Base-by-base conservation (phyloP, 345 rosid genomes). In the Fremontodendron californicum region DNA sequence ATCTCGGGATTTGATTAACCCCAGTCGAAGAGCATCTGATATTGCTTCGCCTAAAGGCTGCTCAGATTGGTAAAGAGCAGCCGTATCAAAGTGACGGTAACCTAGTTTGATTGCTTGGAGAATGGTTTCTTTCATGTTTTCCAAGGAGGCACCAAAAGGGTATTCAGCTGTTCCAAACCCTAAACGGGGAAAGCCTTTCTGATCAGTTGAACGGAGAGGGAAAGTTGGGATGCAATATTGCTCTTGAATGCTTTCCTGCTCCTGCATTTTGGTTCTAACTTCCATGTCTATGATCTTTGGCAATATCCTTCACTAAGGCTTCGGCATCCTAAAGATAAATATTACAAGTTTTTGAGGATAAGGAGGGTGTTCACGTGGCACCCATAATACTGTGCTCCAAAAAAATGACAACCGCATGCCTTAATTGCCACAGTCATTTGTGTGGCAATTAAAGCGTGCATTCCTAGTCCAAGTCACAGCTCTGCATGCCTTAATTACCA, bases 21-120 rank as follows among this genome's bases (percentile, higher is more conserved):
- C 88, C 1, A 77, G 55, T 25, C 27, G 29, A n/a, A 86, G 46
- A 16, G 89, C 88, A 64, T 86, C 84, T 1, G 85, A 77, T 9
- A 86, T 42, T 6, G 84, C 88, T 55, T 82, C 80, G 1, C 88
- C 84, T 0, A 88, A 76, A 29, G 82, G 67, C 67, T 73, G 55
- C 84, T 85, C 89, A 0, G 86, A 63, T 4, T 48, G 46, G 75
- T 88, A 86, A 0, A 69, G 21, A 2, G 83, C 40, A 10, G 85
- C 85, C 0, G 86, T 83, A 62, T 86, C 88, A 0, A 86, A 86
- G 72, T 88, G 88, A 4, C 84, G 58, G 74, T 83, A 85, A 2
- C 88, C 89, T 0, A 74, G 13, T 76, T 57, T 54, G 55, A 86
- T 81, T 0, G 89, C 87, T 16, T 86, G 40, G 9, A 81, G 77